Conservation (phyloP, 805 yeast species). For the Lipomyces sp. region DNA sequence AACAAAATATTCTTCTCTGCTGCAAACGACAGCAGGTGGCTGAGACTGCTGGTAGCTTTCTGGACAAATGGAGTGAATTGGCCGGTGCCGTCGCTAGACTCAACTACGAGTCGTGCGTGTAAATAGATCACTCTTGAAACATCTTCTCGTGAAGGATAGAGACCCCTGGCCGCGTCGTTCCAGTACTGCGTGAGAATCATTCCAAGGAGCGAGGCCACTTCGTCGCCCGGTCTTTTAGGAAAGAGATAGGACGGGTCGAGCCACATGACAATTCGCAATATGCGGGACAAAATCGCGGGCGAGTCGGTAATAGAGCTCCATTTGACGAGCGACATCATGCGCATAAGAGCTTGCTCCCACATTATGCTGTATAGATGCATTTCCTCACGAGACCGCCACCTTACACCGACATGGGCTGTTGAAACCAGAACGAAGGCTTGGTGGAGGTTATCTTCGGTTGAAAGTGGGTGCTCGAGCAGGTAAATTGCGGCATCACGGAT, state of each 20-base stretch:
- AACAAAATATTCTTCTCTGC: conserved; percentile 8
- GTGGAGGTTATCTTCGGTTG: conserved; percentile 22
- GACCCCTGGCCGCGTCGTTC: conserved; percentile 9
- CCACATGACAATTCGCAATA: conserved; percentile 8
- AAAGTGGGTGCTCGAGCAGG: conserved; percentile 15
- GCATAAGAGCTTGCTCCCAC: conserved; percentile 9
- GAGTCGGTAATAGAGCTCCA: conserved; percentile 20
- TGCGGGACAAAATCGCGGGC: conserved; percentile 13
- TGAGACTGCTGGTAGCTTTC: conserved; percentile 9
- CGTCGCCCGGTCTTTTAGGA: background rate
- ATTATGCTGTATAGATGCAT: conserved; percentile 9
- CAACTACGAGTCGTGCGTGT: conserved; percentile 22
- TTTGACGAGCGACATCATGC: conserved; percentile 19
- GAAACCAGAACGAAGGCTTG: conserved; percentile 26
- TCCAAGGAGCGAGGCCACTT: conserved; percentile 8
- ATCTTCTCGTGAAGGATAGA: conserved; percentile 12
- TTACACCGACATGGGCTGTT: conserved; percentile 5
- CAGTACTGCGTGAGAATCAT: conserved; percentile 9
- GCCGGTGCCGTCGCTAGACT: background rate
- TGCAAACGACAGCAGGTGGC: conserved; percentile 10
- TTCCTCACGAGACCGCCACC: conserved; percentile 13
- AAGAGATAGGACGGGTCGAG: conserved; percentile 8
- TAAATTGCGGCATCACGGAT: conserved; percentile 22
- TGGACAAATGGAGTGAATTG: conserved; percentile 14
- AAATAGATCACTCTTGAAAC: conserved; percentile 13